phyloP scores from a whole-genome alignment of 2,329 filamentous ascomycete genomes.

The Cytospora leucostoma region DNA sequence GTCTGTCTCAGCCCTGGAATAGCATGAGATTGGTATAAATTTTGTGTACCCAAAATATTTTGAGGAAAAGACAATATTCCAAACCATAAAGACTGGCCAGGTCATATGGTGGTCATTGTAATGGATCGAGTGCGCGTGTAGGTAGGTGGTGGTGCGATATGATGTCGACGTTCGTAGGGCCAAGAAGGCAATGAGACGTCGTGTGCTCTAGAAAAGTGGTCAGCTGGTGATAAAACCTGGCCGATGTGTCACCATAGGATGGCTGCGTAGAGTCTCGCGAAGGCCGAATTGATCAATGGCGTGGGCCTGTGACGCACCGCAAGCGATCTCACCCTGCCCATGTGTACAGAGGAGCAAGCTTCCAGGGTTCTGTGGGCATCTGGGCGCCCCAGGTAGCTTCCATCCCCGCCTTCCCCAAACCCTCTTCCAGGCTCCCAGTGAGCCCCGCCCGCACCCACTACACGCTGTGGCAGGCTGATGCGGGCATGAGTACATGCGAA shows the following conservation, averaged over 20 bases:
- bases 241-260: background rate
- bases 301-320: background rate
- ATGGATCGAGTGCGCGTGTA: background rate
- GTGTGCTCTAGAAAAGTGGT: background rate
- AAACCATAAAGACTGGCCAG: background rate
- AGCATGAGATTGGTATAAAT: background rate
- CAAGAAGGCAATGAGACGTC: background rate
- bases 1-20: background rate
- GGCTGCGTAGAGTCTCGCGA: background rate
- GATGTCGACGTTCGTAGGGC: background rate
- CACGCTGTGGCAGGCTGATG: background rate
- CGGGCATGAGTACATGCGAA: background rate
- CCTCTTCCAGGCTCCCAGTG: too few relatives aligned
- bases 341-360: background rate
- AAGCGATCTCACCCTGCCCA: background rate
- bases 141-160: background rate
- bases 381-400: background rate
- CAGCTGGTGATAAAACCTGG: background rate
- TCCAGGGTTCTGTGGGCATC: too few relatives aligned
- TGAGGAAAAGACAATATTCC: background rate
- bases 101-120: background rate
- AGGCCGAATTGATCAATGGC: background rate
- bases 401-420: slow-evolving; percentile 1
- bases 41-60: background rate
- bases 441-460: background rate